phyloP scores from a whole-genome alignment of 2,329 filamentous ascomycete genomes.

The Dendrostoma leiphaemia region DNA sequence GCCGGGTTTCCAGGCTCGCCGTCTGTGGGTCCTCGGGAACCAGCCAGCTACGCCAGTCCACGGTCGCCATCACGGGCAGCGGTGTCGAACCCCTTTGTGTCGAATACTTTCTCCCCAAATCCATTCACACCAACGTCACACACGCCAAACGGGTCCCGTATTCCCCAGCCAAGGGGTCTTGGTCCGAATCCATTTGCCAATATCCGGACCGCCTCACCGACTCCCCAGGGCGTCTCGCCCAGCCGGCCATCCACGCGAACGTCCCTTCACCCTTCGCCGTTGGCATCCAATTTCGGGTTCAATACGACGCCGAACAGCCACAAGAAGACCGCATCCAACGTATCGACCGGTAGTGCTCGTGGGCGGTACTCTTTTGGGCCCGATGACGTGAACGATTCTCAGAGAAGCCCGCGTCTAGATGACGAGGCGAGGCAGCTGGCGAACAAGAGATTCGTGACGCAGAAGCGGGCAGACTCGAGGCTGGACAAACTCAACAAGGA shows the following conservation, averaged over 20 bases:
- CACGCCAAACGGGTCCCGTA: conserved; percentile 15
- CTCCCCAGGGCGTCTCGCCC: conserved; percentile 16
- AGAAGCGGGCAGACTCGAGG: conserved; percentile 74
- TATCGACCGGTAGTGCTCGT: conserved; percentile 33
- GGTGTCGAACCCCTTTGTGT: conserved; percentile 22
- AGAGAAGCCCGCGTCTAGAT: conserved; percentile 51
- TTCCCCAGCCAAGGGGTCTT: conserved; percentile 13
- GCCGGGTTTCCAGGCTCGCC: conserved; percentile 41
- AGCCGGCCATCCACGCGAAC: conserved; percentile 20
- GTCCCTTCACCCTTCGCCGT: conserved; percentile 24
- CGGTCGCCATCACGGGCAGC: conserved; percentile 33
- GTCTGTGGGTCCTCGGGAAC: conserved; percentile 36
- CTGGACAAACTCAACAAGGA: conserved; percentile 78
- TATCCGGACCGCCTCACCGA: conserved; percentile 8
- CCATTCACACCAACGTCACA: not conserved
- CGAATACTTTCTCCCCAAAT: too few species aligned
- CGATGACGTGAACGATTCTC: conserved; percentile 24
- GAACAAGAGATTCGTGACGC: conserved; percentile 68
- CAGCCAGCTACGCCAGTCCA: conserved; percentile 54
- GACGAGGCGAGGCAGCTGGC: conserved; percentile 73
- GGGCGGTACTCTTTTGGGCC: conserved; percentile 2
- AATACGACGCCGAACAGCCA: conserved; percentile 29
- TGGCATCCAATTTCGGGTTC: conserved; percentile 14
- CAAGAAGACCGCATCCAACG: conserved; percentile 44
- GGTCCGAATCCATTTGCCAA: conserved; percentile 19